Conservation (phyloP, 1,284 basidiomycete genomes). For the Anthracocystis setariae region DNA sequence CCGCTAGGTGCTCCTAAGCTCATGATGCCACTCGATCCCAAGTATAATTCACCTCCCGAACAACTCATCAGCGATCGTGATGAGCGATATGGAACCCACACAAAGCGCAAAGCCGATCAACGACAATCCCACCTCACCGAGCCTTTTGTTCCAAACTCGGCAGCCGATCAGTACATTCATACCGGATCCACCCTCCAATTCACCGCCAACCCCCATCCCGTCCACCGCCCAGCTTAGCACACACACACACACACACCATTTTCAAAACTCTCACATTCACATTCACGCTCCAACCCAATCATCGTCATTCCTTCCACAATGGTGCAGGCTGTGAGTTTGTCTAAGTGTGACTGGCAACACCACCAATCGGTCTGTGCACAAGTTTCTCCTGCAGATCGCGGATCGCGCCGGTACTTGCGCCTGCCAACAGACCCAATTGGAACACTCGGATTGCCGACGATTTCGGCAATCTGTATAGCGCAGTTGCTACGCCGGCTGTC, state of each 20-base stretch:
- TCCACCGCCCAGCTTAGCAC: constrained; percentile 9
- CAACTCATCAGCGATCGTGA: constrained; percentile 21
- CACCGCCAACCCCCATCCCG: constrained; percentile 10
- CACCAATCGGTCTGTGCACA: constrained; percentile 34
- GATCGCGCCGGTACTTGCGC: constrained; percentile 39
- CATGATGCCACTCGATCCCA: constrained; percentile 43
- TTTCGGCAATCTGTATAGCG: constrained; percentile 41
- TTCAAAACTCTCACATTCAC: neutral
- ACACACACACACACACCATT: too few relatives aligned
- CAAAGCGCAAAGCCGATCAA: constrained; percentile 25
- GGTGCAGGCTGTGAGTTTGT: too few relatives aligned
- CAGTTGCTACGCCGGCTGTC: constrained; percentile 36
- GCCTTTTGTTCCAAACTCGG: constrained; percentile 16
- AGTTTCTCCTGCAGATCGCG: constrained; percentile 39
- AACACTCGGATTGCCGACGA: constrained; percentile 29
- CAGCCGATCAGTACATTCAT: constrained; percentile 31
- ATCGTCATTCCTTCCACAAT: neutral
- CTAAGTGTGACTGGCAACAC: constrained; percentile 42
- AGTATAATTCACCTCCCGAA: constrained; percentile 15
- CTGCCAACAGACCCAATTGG: constrained; percentile 40
- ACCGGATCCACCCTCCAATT: constrained; percentile 32
- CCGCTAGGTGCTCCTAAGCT: constrained; percentile 35
- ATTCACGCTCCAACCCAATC: neutral
- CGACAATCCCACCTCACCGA: constrained; percentile 21
- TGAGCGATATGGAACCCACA: constrained; percentile 27